These are phyloP conservation scores for Pseudogymnoascus sp. DNA, from an alignment of 2,329 filamentous ascomycete genomes.

Conservation along the genomic window DNA sequence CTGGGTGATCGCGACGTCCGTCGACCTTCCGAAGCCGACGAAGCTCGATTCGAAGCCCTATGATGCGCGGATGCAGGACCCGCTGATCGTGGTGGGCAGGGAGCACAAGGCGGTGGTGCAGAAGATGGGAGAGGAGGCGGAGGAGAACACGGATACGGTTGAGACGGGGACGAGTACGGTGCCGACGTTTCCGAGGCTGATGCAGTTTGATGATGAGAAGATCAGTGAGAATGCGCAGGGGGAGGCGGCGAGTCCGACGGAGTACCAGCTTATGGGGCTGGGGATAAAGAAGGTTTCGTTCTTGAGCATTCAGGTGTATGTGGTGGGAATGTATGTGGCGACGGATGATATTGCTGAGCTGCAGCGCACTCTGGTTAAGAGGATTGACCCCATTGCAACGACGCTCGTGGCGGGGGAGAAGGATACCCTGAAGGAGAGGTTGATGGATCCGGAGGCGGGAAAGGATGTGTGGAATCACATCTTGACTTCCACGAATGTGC, in stretches of 20 bases:
- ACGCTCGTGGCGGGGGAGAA: conserved; percentile 80
- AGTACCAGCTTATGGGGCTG: conserved; percentile 84
- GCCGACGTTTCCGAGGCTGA: conserved; percentile 27
- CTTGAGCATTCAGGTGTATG: conserved; percentile 84
- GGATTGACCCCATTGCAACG: conserved; percentile 70
- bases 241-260: conserved; percentile 37
- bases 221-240: conserved; percentile 14
- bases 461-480: conserved; percentile 70
- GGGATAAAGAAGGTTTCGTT: conserved; percentile 89
- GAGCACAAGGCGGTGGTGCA: conserved; percentile 28
- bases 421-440: conserved; percentile 58
- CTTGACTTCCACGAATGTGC: conserved; percentile 59
- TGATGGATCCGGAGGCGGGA: conserved; percentile 64
- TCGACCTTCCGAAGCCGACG: conserved; percentile 22
- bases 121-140: conserved; percentile 27
- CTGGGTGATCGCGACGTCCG: conserved; percentile 27
- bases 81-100: conserved; percentile 25
- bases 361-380: conserved; percentile 69
- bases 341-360: conserved; percentile 75
- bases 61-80: conserved; percentile 21
- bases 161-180: conserved; percentile 28
- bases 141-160: conserved; percentile 36
- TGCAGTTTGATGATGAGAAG: conserved; percentile 26
- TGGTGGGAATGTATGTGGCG: conserved; percentile 87
- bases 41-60: conserved; percentile 21